phyloP scores from a whole-genome alignment of 2,329 filamentous ascomycete species.

The Aspergillus sp. region DNA sequence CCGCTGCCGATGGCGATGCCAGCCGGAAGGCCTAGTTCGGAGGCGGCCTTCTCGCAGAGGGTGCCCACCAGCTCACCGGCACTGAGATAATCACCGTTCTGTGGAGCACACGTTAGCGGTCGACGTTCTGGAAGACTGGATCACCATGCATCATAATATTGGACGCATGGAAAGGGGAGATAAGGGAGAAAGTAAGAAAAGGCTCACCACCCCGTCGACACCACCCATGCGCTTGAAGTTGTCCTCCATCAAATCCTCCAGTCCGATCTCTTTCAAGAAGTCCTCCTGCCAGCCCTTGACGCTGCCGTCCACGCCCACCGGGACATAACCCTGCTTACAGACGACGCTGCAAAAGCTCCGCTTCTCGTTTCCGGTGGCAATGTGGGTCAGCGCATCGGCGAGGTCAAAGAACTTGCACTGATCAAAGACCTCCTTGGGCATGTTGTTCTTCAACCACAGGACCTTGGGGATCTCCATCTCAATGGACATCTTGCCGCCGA shows the following conservation, averaged over 20 bases:
- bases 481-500: constrained; percentile 96
- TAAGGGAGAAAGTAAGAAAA: constrained; percentile 33
- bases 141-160: not conserved
- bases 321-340: constrained; percentile 95
- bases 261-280: constrained; percentile 81
- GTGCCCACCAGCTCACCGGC: constrained; percentile 88
- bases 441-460: constrained; percentile 96
- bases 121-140: not conserved
- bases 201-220: constrained; percentile 87
- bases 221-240: constrained; percentile 92
- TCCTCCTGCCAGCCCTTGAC: constrained; percentile 98
- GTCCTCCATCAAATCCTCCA: constrained; percentile 79
- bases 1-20: constrained; percentile 93
- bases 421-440: constrained; percentile 86
- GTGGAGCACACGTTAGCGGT: constrained; percentile 13
- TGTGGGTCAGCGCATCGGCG: constrained; percentile 85
- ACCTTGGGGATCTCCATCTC: constrained; percentile 99
- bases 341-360: constrained; percentile 94
- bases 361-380: constrained; percentile 88
- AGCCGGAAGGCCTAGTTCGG: constrained; percentile 76
- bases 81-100: constrained; percentile 91
- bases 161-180: not conserved
- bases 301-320: constrained; percentile 94
- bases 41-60: constrained; percentile 77
- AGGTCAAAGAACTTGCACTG: constrained; percentile 97